Conservation (phyloP, 106 monocot species). For the Dendrobium nobile region DNA sequence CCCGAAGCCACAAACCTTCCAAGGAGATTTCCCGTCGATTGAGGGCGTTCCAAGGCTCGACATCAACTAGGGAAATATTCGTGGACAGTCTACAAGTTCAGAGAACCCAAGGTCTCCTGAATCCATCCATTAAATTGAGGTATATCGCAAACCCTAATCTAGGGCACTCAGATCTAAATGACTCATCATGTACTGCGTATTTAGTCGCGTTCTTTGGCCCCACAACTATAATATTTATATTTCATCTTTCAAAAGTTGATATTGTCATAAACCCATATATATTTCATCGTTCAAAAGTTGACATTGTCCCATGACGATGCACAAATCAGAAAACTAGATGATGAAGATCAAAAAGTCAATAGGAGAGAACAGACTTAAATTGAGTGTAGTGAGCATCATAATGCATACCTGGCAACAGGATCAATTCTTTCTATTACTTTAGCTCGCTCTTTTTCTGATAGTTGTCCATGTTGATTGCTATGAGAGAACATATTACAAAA, state of each 20-base stretch:
- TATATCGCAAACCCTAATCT: too few species aligned
- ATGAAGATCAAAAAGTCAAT: background rate
- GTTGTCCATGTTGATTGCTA: conserved; percentile 50
- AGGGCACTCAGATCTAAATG: too few species aligned
- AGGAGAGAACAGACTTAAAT: background rate
- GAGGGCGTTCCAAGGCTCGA: too few species aligned
- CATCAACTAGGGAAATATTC: too few species aligned
- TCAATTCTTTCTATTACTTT: conserved; percentile 80
- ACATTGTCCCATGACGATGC: background rate
- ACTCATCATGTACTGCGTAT: too few species aligned
- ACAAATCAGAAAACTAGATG: background rate
- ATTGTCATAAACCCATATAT: background rate
- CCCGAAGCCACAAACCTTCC: too few species aligned
- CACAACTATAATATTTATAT: background rate
- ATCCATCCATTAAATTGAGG: too few species aligned
- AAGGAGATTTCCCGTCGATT: too few species aligned
- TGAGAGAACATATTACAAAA: conserved; percentile 95
- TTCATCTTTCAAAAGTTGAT: background rate
- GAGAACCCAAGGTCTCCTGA: too few species aligned
- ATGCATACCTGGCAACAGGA: conserved; percentile 61
- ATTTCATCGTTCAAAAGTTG: background rate
- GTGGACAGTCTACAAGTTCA: too few species aligned
- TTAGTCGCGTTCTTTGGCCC: too few species aligned
- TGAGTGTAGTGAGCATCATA: background rate
- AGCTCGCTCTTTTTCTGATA: conserved; percentile 46